Evolutionary conservation across 192 early-diverging fungal genomes (phyloP), one percentile per base, ranked within the genome.

Genomic region (Mortierella antarctica): DNA sequence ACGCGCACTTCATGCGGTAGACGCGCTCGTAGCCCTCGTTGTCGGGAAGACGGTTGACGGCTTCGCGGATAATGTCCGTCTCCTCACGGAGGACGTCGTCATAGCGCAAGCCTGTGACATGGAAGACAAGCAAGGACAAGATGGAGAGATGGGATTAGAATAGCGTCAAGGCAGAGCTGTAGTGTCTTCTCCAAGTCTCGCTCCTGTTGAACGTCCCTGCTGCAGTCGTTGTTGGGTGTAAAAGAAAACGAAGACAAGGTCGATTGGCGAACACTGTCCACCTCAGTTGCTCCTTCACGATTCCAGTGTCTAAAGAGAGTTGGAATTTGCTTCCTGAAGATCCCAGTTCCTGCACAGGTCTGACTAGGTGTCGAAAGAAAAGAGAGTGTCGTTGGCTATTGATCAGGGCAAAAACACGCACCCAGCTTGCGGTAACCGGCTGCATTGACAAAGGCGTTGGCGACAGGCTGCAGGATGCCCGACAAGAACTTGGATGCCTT

Each of bases 51-150:
- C 96, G 92, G 72, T 89, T 84, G 53, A 97, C 80, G 6, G 97
- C 96, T 80, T 95, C 94, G 69, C 90, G 84, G 51, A 96, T 91
- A 55, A 95, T 85, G 31, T 89, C 87, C 57, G 85, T 93, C 84
- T 99, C 96, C 54, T 96, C 95, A 42, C 86, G 88, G 83, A 97
- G 86, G 55, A 99, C 83, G 83, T 97, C 97, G 88, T 99, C 97
- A 74, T 92, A 94, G 61, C 89, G 88, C 54, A 99, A 86, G 69
- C 97, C 97, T 93, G 59, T 56, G 53, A 64, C 14, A 67, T 71
- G 14, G 31, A 56, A 44, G 14, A 45, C 21, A n/a, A 49, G 55
- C 5, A 13, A 14, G 46, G 2, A 67, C 42, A 44, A 7, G 11
- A 31, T 57, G 15, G 39, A 10, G 62, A 39, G 44, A 45, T 44